Conservation (phyloP, 1,284 basidiomycete genomes). For the Cystobasidium sp. region DNA sequence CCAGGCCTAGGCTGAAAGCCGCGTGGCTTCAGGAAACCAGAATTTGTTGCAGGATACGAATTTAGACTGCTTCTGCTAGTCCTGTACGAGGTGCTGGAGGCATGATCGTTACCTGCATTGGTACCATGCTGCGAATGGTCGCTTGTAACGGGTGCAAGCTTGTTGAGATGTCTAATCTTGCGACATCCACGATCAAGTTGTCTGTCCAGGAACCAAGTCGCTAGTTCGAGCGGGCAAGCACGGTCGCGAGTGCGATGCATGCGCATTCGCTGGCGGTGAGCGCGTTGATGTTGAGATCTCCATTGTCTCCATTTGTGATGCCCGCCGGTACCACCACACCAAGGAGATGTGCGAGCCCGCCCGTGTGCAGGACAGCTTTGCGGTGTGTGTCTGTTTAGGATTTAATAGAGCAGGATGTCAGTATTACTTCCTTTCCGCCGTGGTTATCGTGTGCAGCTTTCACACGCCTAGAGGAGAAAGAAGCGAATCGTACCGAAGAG, state of each 20-base stretch:
- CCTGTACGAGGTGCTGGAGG: background rate
- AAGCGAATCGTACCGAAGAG: background rate
- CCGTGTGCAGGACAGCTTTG: slow-evolving; percentile 18
- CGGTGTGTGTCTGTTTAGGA: slow-evolving; percentile 6
- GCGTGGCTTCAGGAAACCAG: slow-evolving; percentile 3
- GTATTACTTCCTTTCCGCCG: background rate
- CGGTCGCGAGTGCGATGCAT: background rate
- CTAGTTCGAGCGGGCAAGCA: slow-evolving; percentile 18
- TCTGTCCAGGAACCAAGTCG: slow-evolving; percentile 15
- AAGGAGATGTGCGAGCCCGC: slow-evolving; percentile 10
- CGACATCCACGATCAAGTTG: slow-evolving; percentile 13
- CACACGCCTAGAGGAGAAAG: background rate
- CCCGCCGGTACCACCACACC: slow-evolving; percentile 14
- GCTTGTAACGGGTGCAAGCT: slow-evolving; percentile 5
- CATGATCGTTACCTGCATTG: background rate
- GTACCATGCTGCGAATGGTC: background rate
- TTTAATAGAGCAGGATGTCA: no score
- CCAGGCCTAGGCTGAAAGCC: background rate
- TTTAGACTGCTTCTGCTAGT: background rate
- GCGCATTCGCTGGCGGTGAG: background rate
- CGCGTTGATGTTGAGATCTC: background rate
- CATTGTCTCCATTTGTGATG: slow-evolving; percentile 19
- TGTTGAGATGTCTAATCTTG: slow-evolving; percentile 11
- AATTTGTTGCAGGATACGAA: background rate
- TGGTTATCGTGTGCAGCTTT: no score